A percentile compares a stretch with the other conserved stretches of the same genome.
Conservation (phyloP, 2,329 filamentous ascomycete species). For the Alternaria novae-zelandiae region DNA sequence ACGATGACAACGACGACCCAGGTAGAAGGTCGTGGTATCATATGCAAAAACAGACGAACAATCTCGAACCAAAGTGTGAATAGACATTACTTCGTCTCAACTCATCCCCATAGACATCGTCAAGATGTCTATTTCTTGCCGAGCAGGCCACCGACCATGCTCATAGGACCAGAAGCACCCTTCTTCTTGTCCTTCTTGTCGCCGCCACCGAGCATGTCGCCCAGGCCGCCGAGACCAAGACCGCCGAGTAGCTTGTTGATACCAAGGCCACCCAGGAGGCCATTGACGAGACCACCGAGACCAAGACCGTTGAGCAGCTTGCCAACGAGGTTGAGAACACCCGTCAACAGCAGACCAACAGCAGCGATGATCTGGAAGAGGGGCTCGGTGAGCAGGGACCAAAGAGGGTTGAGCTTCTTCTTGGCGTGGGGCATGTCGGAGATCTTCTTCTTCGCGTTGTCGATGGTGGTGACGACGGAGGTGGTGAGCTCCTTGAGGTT, state of each 20-base stretch:
- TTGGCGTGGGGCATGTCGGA: conserved; percentile 92
- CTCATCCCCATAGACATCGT: background rate
- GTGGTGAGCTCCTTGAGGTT: conserved; percentile 84
- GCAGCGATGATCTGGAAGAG: conserved; percentile 91
- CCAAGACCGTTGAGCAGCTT: conserved; percentile 81
- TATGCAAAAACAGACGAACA: conserved; percentile 17
- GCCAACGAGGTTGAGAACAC: conserved; percentile 85
- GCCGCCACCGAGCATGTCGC: conserved; percentile 60
- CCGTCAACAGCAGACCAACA: conserved; percentile 80
- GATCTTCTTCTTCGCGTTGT: conserved; percentile 86
- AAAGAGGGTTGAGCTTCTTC: conserved; percentile 92
- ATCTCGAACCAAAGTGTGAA: conserved; percentile 16
- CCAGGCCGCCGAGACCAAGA: conserved; percentile 67
- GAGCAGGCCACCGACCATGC: conserved; percentile 57
- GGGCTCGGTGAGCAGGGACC: conserved; percentile 81
- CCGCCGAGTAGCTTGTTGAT: conserved; percentile 76
- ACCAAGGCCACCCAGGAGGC: conserved; percentile 77
- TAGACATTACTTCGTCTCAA: conserved; percentile 20
- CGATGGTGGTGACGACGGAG: conserved; percentile 80
- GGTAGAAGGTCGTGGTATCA: conserved; percentile 21
- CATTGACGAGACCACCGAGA: conserved; percentile 80
- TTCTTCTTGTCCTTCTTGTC: conserved; percentile 59
- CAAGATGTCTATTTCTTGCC: conserved; percentile 44
- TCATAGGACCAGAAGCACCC: conserved; percentile 48
- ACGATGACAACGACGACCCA: background rate